phyloP scores from a whole-genome alignment of 2,329 filamentous ascomycete genomes.

The Xylaria sp. region DNA sequence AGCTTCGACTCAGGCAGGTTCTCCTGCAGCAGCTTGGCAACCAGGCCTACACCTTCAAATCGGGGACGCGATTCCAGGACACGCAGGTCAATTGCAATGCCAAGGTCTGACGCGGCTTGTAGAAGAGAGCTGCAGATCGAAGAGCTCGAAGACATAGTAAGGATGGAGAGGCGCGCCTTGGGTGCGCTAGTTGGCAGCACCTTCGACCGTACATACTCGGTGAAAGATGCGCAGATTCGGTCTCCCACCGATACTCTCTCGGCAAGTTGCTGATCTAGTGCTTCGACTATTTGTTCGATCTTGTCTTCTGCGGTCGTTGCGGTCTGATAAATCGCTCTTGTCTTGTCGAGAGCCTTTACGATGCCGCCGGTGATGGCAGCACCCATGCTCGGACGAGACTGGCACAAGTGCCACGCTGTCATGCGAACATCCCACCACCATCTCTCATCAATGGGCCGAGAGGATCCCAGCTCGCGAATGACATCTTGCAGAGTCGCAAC shows the following conservation, averaged over 20 bases:
- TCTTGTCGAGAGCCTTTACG: constrained; percentile 40
- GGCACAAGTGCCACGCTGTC: constrained; percentile 58
- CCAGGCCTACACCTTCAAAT: constrained; percentile 58
- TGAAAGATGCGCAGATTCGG: constrained; percentile 35
- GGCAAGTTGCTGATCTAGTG: constrained; percentile 23
- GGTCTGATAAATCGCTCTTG: constrained; percentile 28
- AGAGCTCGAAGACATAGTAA: constrained; percentile 60
- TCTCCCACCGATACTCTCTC: constrained; percentile 17
- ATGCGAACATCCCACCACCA: constrained; percentile 55
- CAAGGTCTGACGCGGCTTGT: constrained; percentile 34
- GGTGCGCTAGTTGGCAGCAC: constrained; percentile 6
- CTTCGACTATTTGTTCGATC: constrained; percentile 25
- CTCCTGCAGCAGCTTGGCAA: constrained; percentile 35
- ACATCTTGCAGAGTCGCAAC: constrained; percentile 46
- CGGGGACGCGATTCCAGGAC: constrained; percentile 63
- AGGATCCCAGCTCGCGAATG: constrained; percentile 32
- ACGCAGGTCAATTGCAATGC: constrained; percentile 46
- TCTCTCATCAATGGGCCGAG: constrained; percentile 27
- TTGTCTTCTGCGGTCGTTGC: constrained; percentile 24
- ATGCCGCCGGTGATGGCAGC: constrained; percentile 51
- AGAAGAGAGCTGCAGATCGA: constrained; percentile 50
- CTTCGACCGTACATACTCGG: constrained; percentile 30
- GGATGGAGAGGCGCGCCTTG: constrained; percentile 39
- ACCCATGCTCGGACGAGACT: constrained; percentile 61
- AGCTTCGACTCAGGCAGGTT: constrained; percentile 14